phyloP scores from a whole-genome alignment of 1,284 basidiomycete species.

The Heterobasidion annosum region DNA sequence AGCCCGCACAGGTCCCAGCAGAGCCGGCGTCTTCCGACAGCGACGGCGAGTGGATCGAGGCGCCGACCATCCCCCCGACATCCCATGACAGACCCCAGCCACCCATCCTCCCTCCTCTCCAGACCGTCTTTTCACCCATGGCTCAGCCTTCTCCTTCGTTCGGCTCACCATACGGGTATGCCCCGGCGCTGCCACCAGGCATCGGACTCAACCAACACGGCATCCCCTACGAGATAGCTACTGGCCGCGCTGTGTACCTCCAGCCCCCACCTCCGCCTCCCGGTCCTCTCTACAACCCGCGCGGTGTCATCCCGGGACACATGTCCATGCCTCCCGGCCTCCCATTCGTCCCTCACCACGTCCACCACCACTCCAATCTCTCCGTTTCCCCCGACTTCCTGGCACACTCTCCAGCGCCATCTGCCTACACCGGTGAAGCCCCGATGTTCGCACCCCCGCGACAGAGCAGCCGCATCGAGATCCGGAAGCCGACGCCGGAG shows the following conservation, averaged over 20 bases:
- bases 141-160: slow-evolving; percentile 50
- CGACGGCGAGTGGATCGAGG: slow-evolving; percentile 3
- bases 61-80: slow-evolving; percentile 4
- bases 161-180: slow-evolving; percentile 54
- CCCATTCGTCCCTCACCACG: slow-evolving; percentile 43
- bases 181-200: slow-evolving; percentile 56
- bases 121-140: slow-evolving; percentile 48
- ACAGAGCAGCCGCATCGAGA: slow-evolving; percentile 64
- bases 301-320: slow-evolving; percentile 48
- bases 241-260: slow-evolving; percentile 68
- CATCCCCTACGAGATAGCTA: slow-evolving; percentile 69
- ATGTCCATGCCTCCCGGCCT: slow-evolving; percentile 26
- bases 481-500: slow-evolving; percentile 42
- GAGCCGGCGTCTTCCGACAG: slow-evolving; percentile 8
- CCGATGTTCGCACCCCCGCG: slow-evolving; percentile 66
- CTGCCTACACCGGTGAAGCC: slow-evolving; percentile 53
- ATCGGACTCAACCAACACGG: slow-evolving; percentile 66
- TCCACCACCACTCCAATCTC: slow-evolving; percentile 39
- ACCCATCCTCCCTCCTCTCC: slow-evolving; percentile 44
- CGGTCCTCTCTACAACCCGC: slow-evolving; percentile 53
- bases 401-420: slow-evolving; percentile 45
- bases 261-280: slow-evolving; percentile 34
- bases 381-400: slow-evolving; percentile 51
- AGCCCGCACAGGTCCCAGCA: neutral
- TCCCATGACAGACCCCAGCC: slow-evolving; percentile 19